phyloP scores from a whole-genome alignment of 495 filamentous ascomycete species.

The Paragyromitra xinjiangensis region DNA sequence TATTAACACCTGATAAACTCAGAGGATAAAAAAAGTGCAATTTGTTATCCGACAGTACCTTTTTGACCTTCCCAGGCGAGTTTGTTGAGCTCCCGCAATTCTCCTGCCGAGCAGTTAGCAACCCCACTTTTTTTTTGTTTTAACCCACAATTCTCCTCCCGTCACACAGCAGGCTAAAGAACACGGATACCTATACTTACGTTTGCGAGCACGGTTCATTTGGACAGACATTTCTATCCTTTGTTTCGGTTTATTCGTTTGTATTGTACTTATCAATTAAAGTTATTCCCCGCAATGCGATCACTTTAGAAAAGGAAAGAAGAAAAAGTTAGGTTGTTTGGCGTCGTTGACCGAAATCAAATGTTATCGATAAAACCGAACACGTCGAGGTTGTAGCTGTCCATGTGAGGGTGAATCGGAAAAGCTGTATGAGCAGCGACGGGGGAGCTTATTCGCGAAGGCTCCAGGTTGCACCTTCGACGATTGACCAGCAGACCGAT shows the following conservation, averaged over 20 bases:
- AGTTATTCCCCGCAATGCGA: slow-evolving; percentile 34
- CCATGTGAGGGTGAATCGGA: slow-evolving; percentile 40
- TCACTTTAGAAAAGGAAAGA: background rate
- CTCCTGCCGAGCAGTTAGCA: slow-evolving; percentile 66
- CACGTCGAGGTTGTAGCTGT: slow-evolving; percentile 47
- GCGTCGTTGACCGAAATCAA: slow-evolving; percentile 20
- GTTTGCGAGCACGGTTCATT: slow-evolving; percentile 56
- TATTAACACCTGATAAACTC: slow-evolving; percentile 35
- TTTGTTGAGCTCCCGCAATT: slow-evolving; percentile 86
- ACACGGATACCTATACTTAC: slow-evolving; percentile 35
- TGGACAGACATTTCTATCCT: slow-evolving; percentile 35
- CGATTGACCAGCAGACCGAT: slow-evolving; percentile 30
- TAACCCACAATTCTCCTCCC: background rate
- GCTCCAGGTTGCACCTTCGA: slow-evolving; percentile 13
- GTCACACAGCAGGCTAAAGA: slow-evolving; percentile 23
- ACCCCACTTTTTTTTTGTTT: slow-evolving; percentile 39
- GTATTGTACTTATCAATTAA: slow-evolving; percentile 27
- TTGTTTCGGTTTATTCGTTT: slow-evolving; percentile 1
- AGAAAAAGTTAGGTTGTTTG: slow-evolving; percentile 13
- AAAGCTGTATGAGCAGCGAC: slow-evolving; percentile 39
- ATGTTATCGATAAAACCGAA: slow-evolving; percentile 46
- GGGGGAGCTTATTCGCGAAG: slow-evolving; percentile 26
- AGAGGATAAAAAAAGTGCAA: slow-evolving; percentile 4
- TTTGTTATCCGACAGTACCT: slow-evolving; percentile 64
- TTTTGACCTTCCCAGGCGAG: slow-evolving; percentile 86